These are phyloP conservation scores for Ramularia collo-cygni DNA, from an alignment of 2,329 filamentous ascomycete species.

Conservation along the genomic window DNA sequence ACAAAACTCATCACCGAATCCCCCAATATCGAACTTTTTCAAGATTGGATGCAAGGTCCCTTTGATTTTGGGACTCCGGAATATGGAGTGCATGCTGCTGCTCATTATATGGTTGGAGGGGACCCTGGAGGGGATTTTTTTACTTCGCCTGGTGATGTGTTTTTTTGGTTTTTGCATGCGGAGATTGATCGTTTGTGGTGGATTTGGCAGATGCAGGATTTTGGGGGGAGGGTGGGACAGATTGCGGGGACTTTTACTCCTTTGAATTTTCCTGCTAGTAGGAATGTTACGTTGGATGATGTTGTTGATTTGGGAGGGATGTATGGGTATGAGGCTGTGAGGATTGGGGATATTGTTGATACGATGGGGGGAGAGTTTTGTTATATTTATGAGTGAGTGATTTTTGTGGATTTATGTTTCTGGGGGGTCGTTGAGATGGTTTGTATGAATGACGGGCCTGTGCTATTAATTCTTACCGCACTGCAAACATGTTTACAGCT, in stretches of 20 bases:
- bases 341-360: too few relatives aligned
- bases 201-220: slow-evolving; percentile 45
- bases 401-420: too few relatives aligned
- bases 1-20: slow-evolving; percentile 17
- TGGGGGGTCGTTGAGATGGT: too few relatives aligned
- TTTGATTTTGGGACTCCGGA: slow-evolving; percentile 9
- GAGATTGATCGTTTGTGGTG: slow-evolving; percentile 45
- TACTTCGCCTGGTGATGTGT: slow-evolving; percentile 40
- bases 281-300: slow-evolving; percentile 7
- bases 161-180: slow-evolving; percentile 44
- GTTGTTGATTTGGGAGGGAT: slow-evolving; percentile 7
- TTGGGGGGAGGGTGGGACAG: slow-evolving; percentile 5
- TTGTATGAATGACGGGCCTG: too few relatives aligned
- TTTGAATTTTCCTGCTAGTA: slow-evolving; percentile 6
- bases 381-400: too few relatives aligned
- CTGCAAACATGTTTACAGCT: too few relatives aligned
- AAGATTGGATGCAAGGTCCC: slow-evolving; percentile 22
- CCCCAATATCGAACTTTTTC: slow-evolving; percentile 20
- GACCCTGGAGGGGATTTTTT: slow-evolving; percentile 42
- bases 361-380: too few relatives aligned
- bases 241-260: slow-evolving; percentile 11
- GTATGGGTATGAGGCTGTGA: too few relatives aligned
- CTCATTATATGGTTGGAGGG: slow-evolving; percentile 43
- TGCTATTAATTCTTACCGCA: too few relatives aligned
- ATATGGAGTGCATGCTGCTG: slow-evolving; percentile 38